Evolutionary conservation across 306 rosid genomes (phyloP), one percentile per base, ranked within the genome.

Genomic region (Fragaria iinumae): DNA sequence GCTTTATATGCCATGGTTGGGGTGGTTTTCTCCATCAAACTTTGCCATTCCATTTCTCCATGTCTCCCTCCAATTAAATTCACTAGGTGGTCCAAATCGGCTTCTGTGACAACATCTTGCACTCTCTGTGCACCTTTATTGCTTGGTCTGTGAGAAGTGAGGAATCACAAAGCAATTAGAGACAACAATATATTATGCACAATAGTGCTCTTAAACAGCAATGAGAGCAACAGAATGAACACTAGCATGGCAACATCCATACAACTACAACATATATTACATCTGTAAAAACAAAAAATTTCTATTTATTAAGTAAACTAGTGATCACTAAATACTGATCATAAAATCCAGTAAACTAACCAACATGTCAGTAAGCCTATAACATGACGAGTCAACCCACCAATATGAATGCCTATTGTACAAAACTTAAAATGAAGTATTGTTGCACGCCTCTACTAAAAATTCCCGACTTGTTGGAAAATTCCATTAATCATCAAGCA

Each of bases 11-110:
- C 83, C 87, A 96, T 86, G 75, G 80, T 88, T 39, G 89, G 85
- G 69, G 96, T 92, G 41, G 97, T 89, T 77, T 84, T 89, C 71
- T 88, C 91, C 99, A 96, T 89, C 88, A 92, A 74, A 84, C 80
- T 76, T 79, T 96, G 99, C 98, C 99, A 92, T 72, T 96, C 98
- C 84, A 85, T 84, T 83, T 84, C 91, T 72, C 89, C 90, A 71
- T 79, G 88, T 71, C 86, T 89, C 70, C 93, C 96, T 82, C 88
- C 90, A 67, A 92, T 89, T 73, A 96, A 89, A 73, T 88, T 85
- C 65, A 89, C 80, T 69, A 96, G 85, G 87, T 91, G 97, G 50
- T 89, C 97, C 86, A 96, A 80, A 85, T 92, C 98, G 67, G 77
- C 83, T 85, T 87, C 87, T 2, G 93, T 84, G 78, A 96, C 93